A percentile compares a stretch with the other conserved stretches of the same genome.
These are phyloP conservation scores for Tuber calosporum DNA, from an alignment of 495 filamentous ascomycete species.

Conservation along the genomic window DNA sequence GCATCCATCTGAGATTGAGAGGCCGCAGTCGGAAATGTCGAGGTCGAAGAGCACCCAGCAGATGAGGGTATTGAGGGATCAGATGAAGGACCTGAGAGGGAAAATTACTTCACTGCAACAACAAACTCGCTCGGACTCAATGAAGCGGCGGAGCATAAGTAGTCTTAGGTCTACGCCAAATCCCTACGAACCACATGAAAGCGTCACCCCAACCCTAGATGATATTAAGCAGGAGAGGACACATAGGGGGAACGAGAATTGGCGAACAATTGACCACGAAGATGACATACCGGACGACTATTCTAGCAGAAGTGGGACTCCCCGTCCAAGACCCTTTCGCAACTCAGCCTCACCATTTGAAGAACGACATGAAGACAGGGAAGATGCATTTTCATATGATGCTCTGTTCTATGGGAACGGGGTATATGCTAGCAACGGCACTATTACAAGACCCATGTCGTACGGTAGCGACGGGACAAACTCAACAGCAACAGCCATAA, in stretches of 20 bases:
- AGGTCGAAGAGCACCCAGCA: conserved; percentile 47
- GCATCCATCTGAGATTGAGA: conserved; percentile 28
- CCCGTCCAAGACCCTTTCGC: conserved; percentile 25
- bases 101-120: conserved; percentile 79
- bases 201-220: conserved; percentile 7
- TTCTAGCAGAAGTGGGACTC: conserved; percentile 28
- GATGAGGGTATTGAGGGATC: conserved; percentile 76
- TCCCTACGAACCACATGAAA: conserved; percentile 23
- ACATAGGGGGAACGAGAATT: not conserved
- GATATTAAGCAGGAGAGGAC: conserved; percentile 10
- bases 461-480: conserved; percentile 33
- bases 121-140: conserved; percentile 71
- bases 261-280: conserved; percentile 15
- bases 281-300: conserved; percentile 32
- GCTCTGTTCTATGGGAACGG: conserved; percentile 68
- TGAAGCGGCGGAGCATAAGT: conserved; percentile 76
- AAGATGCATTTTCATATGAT: conserved; percentile 96
- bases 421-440: conserved; percentile 24
- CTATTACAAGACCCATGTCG: conserved; percentile 18
- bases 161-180: conserved; percentile 49
- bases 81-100: conserved; percentile 90
- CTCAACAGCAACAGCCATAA: conserved; percentile 32
- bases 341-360: conserved; percentile 30
- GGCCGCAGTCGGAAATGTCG: conserved; percentile 27
- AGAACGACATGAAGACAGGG: conserved; percentile 73